Conservation (phyloP, 805 yeast genomes). For the Sugiyamaella floridensis region DNA sequence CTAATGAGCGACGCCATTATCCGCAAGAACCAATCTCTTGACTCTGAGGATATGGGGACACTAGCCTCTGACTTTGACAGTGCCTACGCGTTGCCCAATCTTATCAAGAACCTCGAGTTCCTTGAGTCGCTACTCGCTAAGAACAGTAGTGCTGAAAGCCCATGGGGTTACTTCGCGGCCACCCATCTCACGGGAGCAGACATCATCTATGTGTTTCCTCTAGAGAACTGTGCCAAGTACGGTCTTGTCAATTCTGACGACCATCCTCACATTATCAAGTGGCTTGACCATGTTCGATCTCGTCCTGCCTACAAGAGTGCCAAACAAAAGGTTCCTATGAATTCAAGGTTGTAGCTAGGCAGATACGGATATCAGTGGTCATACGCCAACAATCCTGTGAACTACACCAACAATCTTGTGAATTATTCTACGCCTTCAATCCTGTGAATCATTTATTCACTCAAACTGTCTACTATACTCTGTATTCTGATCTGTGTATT, state of each 20-base stretch:
- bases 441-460: too few species aligned
- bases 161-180: slow-evolving; percentile 50
- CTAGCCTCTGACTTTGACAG: slow-evolving; percentile 41
- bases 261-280: slow-evolving; percentile 24
- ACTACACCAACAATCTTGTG: too few species aligned
- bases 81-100: slow-evolving; percentile 44
- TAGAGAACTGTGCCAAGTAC: slow-evolving; percentile 11
- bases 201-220: slow-evolving; percentile 47
- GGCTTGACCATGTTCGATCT: slow-evolving; percentile 21
- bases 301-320: slow-evolving; percentile 25
- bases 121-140: slow-evolving; percentile 38
- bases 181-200: slow-evolving; percentile 56
- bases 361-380: too few species aligned
- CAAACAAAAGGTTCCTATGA: not conserved
- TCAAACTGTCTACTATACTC: too few species aligned
- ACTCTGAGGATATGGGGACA: slow-evolving; percentile 37
- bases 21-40: slow-evolving; percentile 26
- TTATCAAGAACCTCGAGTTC: slow-evolving; percentile 34
- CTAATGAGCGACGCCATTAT: slow-evolving; percentile 30
- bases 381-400: too few species aligned
- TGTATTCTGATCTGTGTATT: too few species aligned
- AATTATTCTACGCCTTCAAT: too few species aligned
- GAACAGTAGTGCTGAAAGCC: slow-evolving; percentile 30
- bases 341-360: not conserved
- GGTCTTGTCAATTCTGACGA: slow-evolving; percentile 5